Evolutionary conservation across 2,329 filamentous ascomycete species (phyloP).

Genomic region (Aspergillus versicolor): DNA sequence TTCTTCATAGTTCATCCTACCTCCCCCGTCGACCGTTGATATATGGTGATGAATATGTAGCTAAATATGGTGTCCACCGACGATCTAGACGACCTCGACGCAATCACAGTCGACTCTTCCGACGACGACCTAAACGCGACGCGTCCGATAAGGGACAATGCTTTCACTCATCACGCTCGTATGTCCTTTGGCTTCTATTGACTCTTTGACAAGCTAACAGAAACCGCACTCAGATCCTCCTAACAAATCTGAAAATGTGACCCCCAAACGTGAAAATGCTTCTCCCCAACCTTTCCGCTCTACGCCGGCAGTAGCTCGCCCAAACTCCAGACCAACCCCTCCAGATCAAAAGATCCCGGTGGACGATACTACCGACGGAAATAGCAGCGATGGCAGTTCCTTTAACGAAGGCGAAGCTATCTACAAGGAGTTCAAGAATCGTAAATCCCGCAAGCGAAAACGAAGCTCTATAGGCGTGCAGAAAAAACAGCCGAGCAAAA

Average conservation of each 20-base stretch:
- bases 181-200: constrained; percentile 4
- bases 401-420: constrained; percentile 44
- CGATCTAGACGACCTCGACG: constrained; percentile 27
- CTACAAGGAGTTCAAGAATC: constrained; percentile 65
- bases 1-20: neutral
- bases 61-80: constrained; percentile 25
- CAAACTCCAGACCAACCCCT: constrained; percentile 13
- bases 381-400: constrained; percentile 29
- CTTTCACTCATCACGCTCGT: constrained; percentile 7
- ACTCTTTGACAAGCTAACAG: constrained; percentile 17
- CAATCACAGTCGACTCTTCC: constrained; percentile 31
- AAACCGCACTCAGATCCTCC: constrained; percentile 4
- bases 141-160: constrained; percentile 15
- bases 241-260: neutral
- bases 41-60: neutral
- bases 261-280: neutral
- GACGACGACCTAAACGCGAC: constrained; percentile 48
- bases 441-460: constrained; percentile 55
- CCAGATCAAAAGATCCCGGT: constrained; percentile 15
- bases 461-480: constrained; percentile 49
- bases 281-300: neutral
- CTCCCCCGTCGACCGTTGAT: neutral
- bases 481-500: constrained; percentile 47
- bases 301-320: neutral
- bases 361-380: constrained; percentile 23